These are phyloP conservation scores for Phytophthora aleatoria DNA, from an alignment of 352 stramenopile species.

Conservation along the genomic window DNA sequence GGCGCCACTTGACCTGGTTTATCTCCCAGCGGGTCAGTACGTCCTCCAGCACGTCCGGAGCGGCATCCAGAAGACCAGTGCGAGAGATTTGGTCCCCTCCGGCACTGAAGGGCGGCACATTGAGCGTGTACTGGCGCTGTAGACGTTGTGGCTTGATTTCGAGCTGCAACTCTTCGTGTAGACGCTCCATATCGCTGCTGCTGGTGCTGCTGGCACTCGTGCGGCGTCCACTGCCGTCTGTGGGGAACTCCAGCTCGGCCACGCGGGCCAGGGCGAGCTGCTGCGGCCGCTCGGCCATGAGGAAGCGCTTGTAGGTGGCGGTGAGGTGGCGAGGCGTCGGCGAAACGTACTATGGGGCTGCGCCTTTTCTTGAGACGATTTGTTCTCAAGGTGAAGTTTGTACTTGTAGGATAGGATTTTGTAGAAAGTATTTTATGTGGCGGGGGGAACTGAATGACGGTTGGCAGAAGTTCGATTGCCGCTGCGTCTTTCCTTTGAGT, in stretches of 20 bases:
- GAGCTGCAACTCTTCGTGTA: slow-evolving; percentile 69
- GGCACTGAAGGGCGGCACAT: slow-evolving; percentile 51
- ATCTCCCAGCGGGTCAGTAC: slow-evolving; percentile 63
- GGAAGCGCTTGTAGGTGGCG: not conserved
- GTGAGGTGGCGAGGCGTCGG: slow-evolving; percentile 12
- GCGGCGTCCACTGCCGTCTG: slow-evolving; percentile 10
- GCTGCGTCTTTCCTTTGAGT: not conserved
- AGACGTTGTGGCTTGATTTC: slow-evolving; percentile 74
- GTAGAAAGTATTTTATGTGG: slow-evolving; percentile 1
- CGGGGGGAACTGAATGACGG: not conserved
- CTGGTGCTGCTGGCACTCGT: slow-evolving; percentile 29
- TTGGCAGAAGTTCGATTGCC: not conserved
- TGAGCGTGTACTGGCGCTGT: slow-evolving; percentile 80
- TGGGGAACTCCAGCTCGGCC: slow-evolving; percentile 21
- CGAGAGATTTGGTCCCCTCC: slow-evolving; percentile 21
- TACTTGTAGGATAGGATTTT: slow-evolving; percentile 19
- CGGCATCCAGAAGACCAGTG: slow-evolving; percentile 34
- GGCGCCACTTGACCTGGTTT: slow-evolving; percentile 63
- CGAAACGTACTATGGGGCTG: slow-evolving; percentile 28
- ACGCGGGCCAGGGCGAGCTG: slow-evolving; percentile 33
- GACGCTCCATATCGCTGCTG: slow-evolving; percentile 41
- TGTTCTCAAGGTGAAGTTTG: slow-evolving; percentile 15
- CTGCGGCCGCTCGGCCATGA: slow-evolving; percentile 32
- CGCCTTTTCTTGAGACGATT: slow-evolving; percentile 33
- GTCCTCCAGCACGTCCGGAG: slow-evolving; percentile 45